These are phyloP conservation scores for Hawksworthiomyces lignivorus DNA, from an alignment of 2,329 filamentous ascomycete species.

Conservation along the genomic window DNA sequence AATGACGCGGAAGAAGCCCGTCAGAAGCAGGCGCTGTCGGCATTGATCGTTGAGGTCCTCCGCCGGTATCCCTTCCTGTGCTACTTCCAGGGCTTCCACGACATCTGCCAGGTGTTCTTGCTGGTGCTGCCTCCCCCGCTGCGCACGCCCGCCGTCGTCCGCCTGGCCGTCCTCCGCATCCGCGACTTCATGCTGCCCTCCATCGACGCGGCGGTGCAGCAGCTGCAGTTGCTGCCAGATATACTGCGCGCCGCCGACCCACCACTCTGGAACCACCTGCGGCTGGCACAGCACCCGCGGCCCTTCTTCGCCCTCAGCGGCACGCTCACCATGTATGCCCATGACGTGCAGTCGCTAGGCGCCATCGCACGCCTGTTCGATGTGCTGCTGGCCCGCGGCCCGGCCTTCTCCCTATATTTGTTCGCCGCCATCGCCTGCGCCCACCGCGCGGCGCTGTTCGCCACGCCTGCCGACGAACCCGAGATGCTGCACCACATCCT, in stretches of 20 bases:
- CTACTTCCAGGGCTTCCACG: conserved; percentile 98
- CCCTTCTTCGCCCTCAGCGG: conserved; percentile 93
- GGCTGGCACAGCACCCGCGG: conserved; percentile 47
- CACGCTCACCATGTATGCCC: conserved; percentile 90
- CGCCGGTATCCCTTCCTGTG: conserved; percentile 74
- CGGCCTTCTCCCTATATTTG: conserved; percentile 83
- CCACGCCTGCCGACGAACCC: conserved; percentile 72
- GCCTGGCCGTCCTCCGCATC: conserved; percentile 84
- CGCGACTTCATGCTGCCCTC: conserved; percentile 96
- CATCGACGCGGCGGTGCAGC: conserved; percentile 69
- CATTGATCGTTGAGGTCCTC: conserved; percentile 73
- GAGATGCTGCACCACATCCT: conserved; percentile 89
- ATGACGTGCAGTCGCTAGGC: conserved; percentile 84
- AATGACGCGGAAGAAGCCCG: conserved; percentile 59
- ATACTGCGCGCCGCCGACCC: conserved; percentile 69
- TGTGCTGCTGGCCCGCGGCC: conserved; percentile 77
- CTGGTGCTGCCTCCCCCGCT: conserved; percentile 64
- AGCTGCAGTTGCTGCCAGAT: conserved; percentile 80
- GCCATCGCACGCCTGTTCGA: conserved; percentile 91
- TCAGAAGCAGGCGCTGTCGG: conserved; percentile 69
- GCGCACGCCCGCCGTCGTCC: conserved; percentile 59
- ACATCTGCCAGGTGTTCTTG: conserved; percentile 93
- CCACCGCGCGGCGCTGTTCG: conserved; percentile 76
- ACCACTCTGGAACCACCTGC: conserved; percentile 65
- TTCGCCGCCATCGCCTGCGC: conserved; percentile 83